Conservation (phyloP, 148 eudicot species). For the Limonium bicolor region DNA sequence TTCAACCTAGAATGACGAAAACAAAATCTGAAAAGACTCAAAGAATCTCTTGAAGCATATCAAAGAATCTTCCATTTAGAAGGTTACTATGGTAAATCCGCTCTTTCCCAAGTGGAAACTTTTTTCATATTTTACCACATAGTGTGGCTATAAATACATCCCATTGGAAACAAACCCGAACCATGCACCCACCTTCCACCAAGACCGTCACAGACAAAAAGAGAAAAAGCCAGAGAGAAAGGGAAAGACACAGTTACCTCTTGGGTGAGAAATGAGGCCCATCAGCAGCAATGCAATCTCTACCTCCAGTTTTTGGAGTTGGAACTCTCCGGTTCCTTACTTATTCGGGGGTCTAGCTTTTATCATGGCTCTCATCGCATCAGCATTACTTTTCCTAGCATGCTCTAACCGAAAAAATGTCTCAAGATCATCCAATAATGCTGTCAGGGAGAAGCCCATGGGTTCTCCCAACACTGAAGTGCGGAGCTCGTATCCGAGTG, state of each 20-base stretch:
- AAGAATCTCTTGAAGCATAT: constrained; percentile 4
- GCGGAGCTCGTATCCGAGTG: background rate
- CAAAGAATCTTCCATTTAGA: constrained; percentile 2
- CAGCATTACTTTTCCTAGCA: constrained; percentile 14
- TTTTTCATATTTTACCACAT: background rate
- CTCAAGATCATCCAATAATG: background rate
- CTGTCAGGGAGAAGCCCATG: background rate
- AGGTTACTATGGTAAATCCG: background rate
- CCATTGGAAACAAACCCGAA: background rate
- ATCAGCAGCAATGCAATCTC: background rate
- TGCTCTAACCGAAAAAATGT: constrained; percentile 12
- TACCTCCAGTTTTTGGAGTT: constrained; percentile 1
- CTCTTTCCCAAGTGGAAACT: background rate
- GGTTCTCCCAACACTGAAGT: background rate
- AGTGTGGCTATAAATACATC: background rate
- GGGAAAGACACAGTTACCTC: no score
- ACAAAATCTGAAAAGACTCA: background rate
- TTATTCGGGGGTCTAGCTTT: constrained; percentile 24
- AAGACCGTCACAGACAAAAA: no score
- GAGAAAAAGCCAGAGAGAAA: background rate
- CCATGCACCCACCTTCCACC: no score
- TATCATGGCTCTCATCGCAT: constrained; percentile 16
- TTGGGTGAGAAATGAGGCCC: constrained; percentile 2
- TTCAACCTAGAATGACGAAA: background rate
- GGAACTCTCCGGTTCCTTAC: constrained; percentile 26